These are phyloP conservation scores for Adansonia madagascariensis DNA, from an alignment of 441 rosid genomes.

Conservation along the genomic window DNA sequence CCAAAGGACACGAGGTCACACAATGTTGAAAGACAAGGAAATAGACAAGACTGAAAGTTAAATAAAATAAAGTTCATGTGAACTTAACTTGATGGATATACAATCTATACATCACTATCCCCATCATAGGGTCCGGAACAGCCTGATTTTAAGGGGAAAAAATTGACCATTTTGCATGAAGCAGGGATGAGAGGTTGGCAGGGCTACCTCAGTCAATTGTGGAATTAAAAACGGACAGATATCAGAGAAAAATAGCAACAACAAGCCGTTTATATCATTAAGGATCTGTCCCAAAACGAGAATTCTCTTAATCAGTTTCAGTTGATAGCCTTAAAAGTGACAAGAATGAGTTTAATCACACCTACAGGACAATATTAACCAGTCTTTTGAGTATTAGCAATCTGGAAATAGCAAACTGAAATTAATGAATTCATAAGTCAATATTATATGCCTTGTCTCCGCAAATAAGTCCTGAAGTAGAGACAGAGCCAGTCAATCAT, in stretches of 20 bases:
- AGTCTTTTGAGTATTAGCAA: conserved; percentile 1
- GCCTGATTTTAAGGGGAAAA: background rate
- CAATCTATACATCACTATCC: background rate
- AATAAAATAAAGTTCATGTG: background rate
- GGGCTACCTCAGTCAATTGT: conserved; percentile 2
- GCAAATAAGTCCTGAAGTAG: conserved; percentile 1
- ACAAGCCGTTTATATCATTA: background rate
- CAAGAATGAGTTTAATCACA: background rate
- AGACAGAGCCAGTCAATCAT: background rate
- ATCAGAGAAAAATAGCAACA: background rate
- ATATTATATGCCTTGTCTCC: background rate
- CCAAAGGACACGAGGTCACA: background rate
- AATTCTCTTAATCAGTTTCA: conserved; percentile 9
- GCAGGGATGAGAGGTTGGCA: background rate
- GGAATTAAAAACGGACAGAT: background rate
- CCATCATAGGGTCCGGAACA: background rate
- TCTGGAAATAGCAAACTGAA: background rate
- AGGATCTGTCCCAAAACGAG: background rate
- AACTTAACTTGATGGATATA: conserved; percentile 8
- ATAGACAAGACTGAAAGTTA: background rate
- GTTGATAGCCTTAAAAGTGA: background rate
- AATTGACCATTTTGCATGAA: background rate
- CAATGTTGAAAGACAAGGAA: background rate
- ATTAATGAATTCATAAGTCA: background rate
- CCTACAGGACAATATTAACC: conserved; percentile 7